Conservation (phyloP, 2,329 filamentous ascomycete species). For the Alternaria ethzedia region DNA sequence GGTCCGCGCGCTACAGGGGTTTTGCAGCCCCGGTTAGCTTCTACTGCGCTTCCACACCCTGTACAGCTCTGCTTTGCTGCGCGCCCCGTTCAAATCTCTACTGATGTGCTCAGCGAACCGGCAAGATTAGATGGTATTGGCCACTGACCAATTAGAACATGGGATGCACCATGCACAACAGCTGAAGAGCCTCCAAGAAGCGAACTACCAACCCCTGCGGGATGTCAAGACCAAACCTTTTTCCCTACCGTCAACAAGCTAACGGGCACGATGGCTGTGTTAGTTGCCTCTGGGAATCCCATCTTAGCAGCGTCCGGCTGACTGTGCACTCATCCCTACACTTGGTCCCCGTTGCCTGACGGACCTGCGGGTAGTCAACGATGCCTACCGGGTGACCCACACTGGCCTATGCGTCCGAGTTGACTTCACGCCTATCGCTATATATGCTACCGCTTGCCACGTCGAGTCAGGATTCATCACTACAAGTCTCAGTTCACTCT, state of each 20-base stretch:
- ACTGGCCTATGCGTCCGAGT: slow-evolving; percentile 24
- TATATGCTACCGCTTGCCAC: slow-evolving; percentile 41
- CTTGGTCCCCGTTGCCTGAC: slow-evolving; percentile 43
- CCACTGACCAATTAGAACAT: slow-evolving; percentile 31
- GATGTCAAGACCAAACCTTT: slow-evolving; percentile 35
- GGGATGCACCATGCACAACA: slow-evolving; percentile 27
- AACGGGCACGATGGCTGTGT: slow-evolving; percentile 46
- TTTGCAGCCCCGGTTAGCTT: slow-evolving; percentile 8
- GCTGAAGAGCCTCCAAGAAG: slow-evolving; percentile 43
- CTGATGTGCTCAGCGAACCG: slow-evolving; percentile 21
- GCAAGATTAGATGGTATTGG: slow-evolving; percentile 25
- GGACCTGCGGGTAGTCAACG: slow-evolving; percentile 40
- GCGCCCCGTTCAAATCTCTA: slow-evolving; percentile 13
- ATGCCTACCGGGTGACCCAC: slow-evolving; percentile 37
- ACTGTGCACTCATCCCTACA: slow-evolving; percentile 45
- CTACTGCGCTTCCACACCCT: slow-evolving; percentile 8
- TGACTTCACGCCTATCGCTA: slow-evolving; percentile 30
- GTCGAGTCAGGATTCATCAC: slow-evolving; percentile 19
- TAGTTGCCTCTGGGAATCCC: slow-evolving; percentile 37
- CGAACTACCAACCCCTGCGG: slow-evolving; percentile 36
- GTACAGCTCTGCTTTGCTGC: slow-evolving; percentile 9
- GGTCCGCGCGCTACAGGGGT: slow-evolving; percentile 21
- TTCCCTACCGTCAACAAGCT: slow-evolving; percentile 35
- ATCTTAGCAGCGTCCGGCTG: slow-evolving; percentile 41
- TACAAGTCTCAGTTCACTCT: slow-evolving; percentile 18